Conservation (phyloP, 2,329 filamentous ascomycete species). For the Calonectria crousiana region DNA sequence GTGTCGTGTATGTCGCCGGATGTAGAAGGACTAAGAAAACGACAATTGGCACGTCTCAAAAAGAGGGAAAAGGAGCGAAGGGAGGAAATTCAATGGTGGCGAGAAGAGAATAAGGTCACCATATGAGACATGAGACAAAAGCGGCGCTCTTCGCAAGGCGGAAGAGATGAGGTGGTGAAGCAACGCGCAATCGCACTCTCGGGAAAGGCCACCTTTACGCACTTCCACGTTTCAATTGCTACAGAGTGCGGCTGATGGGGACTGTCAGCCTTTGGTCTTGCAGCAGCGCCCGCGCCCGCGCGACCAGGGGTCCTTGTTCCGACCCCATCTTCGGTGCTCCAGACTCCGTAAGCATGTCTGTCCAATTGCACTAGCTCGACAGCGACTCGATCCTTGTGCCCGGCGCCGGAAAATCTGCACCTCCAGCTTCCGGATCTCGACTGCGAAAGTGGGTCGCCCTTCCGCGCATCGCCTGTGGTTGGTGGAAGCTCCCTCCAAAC, state of each 20-base stretch:
- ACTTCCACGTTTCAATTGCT: conserved; percentile 27
- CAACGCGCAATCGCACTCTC: conserved; percentile 7
- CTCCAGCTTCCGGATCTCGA: background rate
- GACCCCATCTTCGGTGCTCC: background rate
- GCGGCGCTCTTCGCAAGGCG: background rate
- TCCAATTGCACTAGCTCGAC: background rate
- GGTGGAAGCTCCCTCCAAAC: conserved; percentile 11
- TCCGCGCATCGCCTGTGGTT: background rate
- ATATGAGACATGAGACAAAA: conserved; percentile 24
- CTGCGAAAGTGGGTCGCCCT: background rate
- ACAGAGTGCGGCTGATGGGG: conserved; percentile 22
- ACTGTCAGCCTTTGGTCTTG: conserved; percentile 9
- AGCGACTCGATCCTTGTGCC: background rate
- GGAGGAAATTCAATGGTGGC: conserved; percentile 14
- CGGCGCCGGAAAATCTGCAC: conserved; percentile 18
- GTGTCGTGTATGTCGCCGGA: conserved; percentile 15
- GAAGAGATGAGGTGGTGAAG: conserved; percentile 8
- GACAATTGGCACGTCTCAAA: conserved; percentile 3
- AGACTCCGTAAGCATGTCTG: conserved; percentile 2
- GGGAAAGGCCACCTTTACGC: conserved; percentile 34
- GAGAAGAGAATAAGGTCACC: conserved; percentile 18
- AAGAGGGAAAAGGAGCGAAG: conserved; percentile 10
- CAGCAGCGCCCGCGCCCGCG: conserved; percentile 5
- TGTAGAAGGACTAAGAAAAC: background rate
- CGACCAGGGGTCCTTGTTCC: conserved; percentile 1